Conservation (phyloP, 208 protist genomes). For the Acanthamoeba sp. region DNA sequence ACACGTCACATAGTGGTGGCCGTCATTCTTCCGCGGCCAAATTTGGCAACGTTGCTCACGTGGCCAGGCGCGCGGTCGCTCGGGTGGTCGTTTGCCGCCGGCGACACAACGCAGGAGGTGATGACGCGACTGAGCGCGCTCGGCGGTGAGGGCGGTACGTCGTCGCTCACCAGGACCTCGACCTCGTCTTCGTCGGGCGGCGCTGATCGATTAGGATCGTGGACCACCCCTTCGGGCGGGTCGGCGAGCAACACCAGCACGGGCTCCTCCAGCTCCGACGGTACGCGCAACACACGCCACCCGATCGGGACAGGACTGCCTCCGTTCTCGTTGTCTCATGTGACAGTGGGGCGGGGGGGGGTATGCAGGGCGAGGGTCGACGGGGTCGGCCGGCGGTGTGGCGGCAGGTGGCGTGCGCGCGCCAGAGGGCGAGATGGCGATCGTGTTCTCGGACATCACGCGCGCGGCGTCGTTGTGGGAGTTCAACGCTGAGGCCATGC, state of each 20-base stretch:
- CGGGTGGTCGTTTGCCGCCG: too few species aligned
- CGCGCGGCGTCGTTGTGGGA: constrained; percentile 19
- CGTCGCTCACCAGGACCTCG: neutral
- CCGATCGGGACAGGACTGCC: neutral
- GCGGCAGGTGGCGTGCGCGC: neutral
- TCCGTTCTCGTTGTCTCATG: neutral
- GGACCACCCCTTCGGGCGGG: neutral
- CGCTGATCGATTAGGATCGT: neutral
- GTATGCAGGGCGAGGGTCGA: neutral
- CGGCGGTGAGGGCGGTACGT: neutral
- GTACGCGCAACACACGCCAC: neutral
- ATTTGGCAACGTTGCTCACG: neutral
- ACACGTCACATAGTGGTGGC: too few species aligned
- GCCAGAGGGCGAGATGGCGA: constrained; percentile 16
- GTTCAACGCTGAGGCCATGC: constrained; percentile 51
- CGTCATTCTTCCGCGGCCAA: too few species aligned
- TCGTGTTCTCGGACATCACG: constrained; percentile 14
- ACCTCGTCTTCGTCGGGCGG: neutral
- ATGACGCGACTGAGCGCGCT: constrained; percentile 2
- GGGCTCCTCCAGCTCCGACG: neutral
- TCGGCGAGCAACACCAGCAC: neutral
- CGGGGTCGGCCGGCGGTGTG: neutral
- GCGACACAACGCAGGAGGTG: neutral
- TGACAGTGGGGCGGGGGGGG: too few species aligned
- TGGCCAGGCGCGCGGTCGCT: too few species aligned